Percentiles rank a stretch among this genome's conserved stretches.
These are phyloP conservation scores for Magnusiomyces paraingens DNA, from an alignment of 1,139 yeast species.

Conservation along the genomic window DNA sequence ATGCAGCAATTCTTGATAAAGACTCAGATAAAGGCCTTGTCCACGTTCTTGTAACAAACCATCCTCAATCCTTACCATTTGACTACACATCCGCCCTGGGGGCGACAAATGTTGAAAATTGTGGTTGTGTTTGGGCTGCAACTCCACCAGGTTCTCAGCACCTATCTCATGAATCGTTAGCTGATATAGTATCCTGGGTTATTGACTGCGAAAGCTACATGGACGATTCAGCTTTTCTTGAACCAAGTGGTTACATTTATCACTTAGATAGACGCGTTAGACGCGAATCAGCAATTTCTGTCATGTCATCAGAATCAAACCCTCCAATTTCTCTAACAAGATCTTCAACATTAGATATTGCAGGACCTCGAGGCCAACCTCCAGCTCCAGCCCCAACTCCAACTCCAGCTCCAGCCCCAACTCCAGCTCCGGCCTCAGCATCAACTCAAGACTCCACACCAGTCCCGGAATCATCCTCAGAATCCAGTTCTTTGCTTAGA, in stretches of 20 bases:
- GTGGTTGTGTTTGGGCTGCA: conserved; percentile 27
- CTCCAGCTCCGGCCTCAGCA: not conserved
- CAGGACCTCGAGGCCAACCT: too few species aligned
- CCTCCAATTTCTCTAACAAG: too few species aligned
- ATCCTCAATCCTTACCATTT: conserved; percentile 2
- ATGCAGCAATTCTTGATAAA: conserved; percentile 20
- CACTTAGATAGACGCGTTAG: conserved; percentile 18
- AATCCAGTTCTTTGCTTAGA: not conserved
- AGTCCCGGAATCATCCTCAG: not conserved
- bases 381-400: not conserved
- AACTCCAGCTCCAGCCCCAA: too few species aligned
- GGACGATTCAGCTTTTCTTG: conserved; percentile 23
- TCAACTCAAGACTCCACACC: too few species aligned
- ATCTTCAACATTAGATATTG: too few species aligned
- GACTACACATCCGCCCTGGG: conserved; percentile 16
- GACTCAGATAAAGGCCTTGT: conserved; percentile 17
- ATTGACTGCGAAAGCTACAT: conserved; percentile 24
- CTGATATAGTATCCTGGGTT: conserved; percentile 27
- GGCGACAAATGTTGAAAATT: conserved; percentile 17
- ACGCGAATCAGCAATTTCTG: not conserved
- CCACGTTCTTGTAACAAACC: conserved; percentile 20
- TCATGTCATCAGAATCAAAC: not conserved
- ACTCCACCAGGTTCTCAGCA: not conserved
- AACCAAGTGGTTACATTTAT: conserved; percentile 27
- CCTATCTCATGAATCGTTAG: conserved; percentile 17